A percentile compares a stretch with the other conserved stretches of the same genome.
Evolutionary conservation across 805 yeast species (phyloP).

Genomic region (Candida ipomoeae): DNA sequence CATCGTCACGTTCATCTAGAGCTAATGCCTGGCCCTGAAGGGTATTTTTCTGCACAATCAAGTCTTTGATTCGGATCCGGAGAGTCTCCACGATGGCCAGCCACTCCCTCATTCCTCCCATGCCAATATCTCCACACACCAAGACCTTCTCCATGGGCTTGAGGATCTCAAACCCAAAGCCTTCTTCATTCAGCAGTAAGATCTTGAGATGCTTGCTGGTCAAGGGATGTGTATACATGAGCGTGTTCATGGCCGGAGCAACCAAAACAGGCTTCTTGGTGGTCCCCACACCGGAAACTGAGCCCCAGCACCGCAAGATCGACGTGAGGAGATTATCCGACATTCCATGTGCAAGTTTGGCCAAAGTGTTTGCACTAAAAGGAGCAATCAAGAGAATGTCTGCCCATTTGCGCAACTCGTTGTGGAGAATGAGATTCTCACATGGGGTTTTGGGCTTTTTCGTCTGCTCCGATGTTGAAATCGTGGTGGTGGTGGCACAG

Average conservation of each 20-base stretch:
- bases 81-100: slow-evolving; percentile 41
- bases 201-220: slow-evolving; percentile 38
- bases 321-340: slow-evolving; percentile 42
- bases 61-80: slow-evolving; percentile 29
- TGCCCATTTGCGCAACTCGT: slow-evolving; percentile 45
- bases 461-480: slow-evolving; percentile 17
- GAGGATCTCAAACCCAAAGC: slow-evolving; percentile 41
- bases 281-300: slow-evolving; percentile 15
- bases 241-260: slow-evolving; percentile 48
- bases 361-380: slow-evolving; percentile 42
- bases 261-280: slow-evolving; percentile 40
- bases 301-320: slow-evolving; percentile 42
- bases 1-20: slow-evolving; percentile 16
- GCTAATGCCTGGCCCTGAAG: slow-evolving; percentile 7
- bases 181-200: slow-evolving; percentile 32
- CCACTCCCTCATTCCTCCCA: slow-evolving; percentile 52
- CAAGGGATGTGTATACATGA: slow-evolving; percentile 45
- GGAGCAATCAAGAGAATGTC: slow-evolving; percentile 46
- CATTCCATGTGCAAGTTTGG: slow-evolving; percentile 43
- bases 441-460: slow-evolving; percentile 14
- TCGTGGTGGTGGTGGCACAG: slow-evolving; percentile 17
- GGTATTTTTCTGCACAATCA: slow-evolving; percentile 24
- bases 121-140: slow-evolving; percentile 47
- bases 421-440: slow-evolving; percentile 37
- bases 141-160: slow-evolving; percentile 46